Base-by-base conservation (phyloP, 768 basidiomycete genomes). In the Panus rudis region DNA sequence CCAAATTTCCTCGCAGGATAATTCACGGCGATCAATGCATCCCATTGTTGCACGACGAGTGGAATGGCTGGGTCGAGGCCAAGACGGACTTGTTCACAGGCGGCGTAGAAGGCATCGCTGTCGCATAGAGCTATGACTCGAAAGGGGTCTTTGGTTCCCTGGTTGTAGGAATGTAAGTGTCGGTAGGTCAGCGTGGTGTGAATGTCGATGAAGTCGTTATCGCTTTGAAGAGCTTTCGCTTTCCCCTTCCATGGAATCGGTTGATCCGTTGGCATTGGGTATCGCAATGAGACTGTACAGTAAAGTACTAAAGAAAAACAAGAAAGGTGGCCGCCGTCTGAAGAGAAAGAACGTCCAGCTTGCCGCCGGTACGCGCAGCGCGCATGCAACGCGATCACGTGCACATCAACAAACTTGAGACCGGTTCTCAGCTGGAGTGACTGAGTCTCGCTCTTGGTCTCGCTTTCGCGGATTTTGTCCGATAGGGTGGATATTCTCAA, bases 1-100 rank as follows among this genome's bases (percentile, higher is more conserved):
- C 93, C 94, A 58, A 76, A 97, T 55, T 79, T 80, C 49, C 96
- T 76, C 0, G 96, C 94, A 4, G 92, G 83, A 58, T 99, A 98
- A 63, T 93, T 97, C 49, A 98, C 85, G 0, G 96, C 96, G 46
- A 99, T 98, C 41, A 93, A 59, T 13, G 78, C 70, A 34, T 86
- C 78, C 92, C 92, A 93, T 51, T 94, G 92, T 33, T 83, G 72
- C 5, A 92, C 90, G 4, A 90, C 87, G 10, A 93, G 69, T 0
- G 91, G 90, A 1, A 61, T 51, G 57, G 72, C 70, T 31, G 73
- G 71, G 39, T 75, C 69, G 34, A 88, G 66, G 0, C 76, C 78
- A 0, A 94, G 75, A 22, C 92, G 72, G 41, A 88, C 75, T 65
- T 84, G 85, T 63, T 96, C 93, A 65, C 88, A 93, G 6, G 85